Base-by-base conservation (phyloP, 2,329 filamentous ascomycete genomes). In the Diaporthe amygdali region DNA sequence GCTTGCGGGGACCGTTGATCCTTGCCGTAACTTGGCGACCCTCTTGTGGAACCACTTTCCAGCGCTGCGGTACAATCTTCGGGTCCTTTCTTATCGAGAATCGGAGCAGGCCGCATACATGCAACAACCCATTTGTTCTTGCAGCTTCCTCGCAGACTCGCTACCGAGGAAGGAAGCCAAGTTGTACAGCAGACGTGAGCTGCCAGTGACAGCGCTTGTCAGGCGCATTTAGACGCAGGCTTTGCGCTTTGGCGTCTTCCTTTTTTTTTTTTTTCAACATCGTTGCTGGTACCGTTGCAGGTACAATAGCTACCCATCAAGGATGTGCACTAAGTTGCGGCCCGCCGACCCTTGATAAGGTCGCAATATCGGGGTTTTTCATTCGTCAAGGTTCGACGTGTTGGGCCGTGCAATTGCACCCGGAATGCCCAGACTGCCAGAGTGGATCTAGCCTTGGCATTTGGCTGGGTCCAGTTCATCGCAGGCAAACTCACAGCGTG, bases 271-370 rank as follows among this genome's bases (percentile, higher is more conserved):
- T 20, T 32, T 46, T n/a, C 64, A 32, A 22, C 37, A 25, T 32
- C 15, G 49, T 30, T 44, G 47, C 47, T 41, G 22, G 47, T 32
- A 30, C 22, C 10, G 34, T 52, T 34, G 41, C 30, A 37, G 22
- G 17, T 34, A 44, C 56, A 32, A 63, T 22, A 22, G 41, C 56
- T 34, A 25, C 27, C 55, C 37, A 59, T 30, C 32, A 44, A 37
- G 39, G 32, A 47, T 68, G 66, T 49, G 41, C 52, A 68, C 66
- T 55, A 59, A 59, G 52, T 59, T 68, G 66, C 66, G 66, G 51
- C 39, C 66, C 66, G 66, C 51, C 39, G 39, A 49, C 52, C 44
- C 44, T 49, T 68, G 51, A 46, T 37, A 27, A 47, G 34, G n/a
- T 37, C 66, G 34, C 51, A 56, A 30, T 46, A 37, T 20, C 52